These are phyloP conservation scores for Psidium guajava DNA, from an alignment of 345 rosid species.

Conservation along the genomic window DNA sequence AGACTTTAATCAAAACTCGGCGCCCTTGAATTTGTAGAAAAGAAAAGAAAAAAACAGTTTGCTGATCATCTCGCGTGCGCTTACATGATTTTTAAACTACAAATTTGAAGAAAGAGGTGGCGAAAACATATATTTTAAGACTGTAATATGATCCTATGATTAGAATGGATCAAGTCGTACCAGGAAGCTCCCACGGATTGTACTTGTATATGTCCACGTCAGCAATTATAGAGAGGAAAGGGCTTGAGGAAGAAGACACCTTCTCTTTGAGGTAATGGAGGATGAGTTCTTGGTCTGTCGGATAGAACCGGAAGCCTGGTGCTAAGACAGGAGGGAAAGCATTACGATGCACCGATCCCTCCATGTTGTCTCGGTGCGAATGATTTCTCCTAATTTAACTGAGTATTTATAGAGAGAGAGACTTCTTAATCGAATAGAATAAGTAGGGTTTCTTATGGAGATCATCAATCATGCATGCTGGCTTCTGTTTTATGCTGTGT, in stretches of 20 bases:
- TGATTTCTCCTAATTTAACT: neutral
- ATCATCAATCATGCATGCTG: neutral
- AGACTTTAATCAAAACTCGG: neutral
- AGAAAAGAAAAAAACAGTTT: neutral
- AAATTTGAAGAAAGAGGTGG: neutral
- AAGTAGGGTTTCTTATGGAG: neutral
- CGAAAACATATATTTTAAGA: no score
- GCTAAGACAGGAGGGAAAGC: neutral
- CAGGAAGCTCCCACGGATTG: conserved; percentile 41
- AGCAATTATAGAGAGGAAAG: conserved; percentile 17
- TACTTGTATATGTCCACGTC: conserved; percentile 30
- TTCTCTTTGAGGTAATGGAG: conserved; percentile 20
- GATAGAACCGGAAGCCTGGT: conserved; percentile 41
- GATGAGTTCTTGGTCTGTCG: conserved; percentile 37
- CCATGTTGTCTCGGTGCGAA: neutral
- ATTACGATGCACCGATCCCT: neutral
- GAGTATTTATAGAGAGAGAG: neutral
- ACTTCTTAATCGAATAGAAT: neutral
- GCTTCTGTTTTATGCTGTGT: neutral
- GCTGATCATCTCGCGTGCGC: neutral
- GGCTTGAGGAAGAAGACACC: conserved; percentile 11
- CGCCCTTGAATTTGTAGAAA: neutral
- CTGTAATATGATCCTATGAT: no score
- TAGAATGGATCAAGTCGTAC: neutral
- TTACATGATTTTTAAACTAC: neutral